These are phyloP conservation scores for Aspergillus sp. DNA, from an alignment of 2,329 filamentous ascomycete species.

Conservation along the genomic window DNA sequence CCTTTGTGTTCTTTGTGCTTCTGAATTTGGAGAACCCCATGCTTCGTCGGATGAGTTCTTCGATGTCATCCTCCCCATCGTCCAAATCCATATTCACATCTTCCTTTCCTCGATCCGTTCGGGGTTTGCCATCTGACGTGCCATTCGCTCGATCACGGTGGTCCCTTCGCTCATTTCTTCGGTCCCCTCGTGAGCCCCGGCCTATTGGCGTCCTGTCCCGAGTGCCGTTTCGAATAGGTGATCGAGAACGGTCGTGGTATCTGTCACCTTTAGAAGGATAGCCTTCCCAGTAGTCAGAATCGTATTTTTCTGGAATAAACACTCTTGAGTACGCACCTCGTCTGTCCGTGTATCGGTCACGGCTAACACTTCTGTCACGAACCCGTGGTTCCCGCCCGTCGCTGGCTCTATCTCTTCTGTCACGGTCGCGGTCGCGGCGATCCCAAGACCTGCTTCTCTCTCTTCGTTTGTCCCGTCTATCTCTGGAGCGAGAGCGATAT, in stretches of 20 bases:
- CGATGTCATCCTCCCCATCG: slow-evolving; percentile 62
- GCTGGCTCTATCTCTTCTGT: slow-evolving; percentile 33
- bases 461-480: slow-evolving; percentile 40
- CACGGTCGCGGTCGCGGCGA: slow-evolving; percentile 33
- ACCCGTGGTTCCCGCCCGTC: slow-evolving; percentile 41
- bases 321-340: slow-evolving; percentile 33
- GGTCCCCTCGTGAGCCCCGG: slow-evolving; percentile 34
- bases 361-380: slow-evolving; percentile 40
- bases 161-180: slow-evolving; percentile 33
- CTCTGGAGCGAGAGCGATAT: slow-evolving; percentile 41
- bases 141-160: slow-evolving; percentile 26
- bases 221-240: slow-evolving; percentile 38
- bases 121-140: slow-evolving; percentile 19
- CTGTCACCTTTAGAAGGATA: slow-evolving; percentile 32
- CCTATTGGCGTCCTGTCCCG: slow-evolving; percentile 37
- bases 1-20: slow-evolving; percentile 83
- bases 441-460: slow-evolving; percentile 48
- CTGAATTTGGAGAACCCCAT: slow-evolving; percentile 90
- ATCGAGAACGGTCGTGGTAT: slow-evolving; percentile 38
- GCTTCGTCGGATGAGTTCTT: slow-evolving; percentile 74
- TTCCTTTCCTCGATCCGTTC: slow-evolving; percentile 28
- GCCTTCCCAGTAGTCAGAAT: slow-evolving; percentile 21
- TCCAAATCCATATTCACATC: slow-evolving; percentile 46
- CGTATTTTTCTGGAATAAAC: background rate
- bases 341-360: slow-evolving; percentile 39